phyloP scores from a whole-genome alignment of 768 basidiomycete genomes.

The Suillus spraguei region DNA sequence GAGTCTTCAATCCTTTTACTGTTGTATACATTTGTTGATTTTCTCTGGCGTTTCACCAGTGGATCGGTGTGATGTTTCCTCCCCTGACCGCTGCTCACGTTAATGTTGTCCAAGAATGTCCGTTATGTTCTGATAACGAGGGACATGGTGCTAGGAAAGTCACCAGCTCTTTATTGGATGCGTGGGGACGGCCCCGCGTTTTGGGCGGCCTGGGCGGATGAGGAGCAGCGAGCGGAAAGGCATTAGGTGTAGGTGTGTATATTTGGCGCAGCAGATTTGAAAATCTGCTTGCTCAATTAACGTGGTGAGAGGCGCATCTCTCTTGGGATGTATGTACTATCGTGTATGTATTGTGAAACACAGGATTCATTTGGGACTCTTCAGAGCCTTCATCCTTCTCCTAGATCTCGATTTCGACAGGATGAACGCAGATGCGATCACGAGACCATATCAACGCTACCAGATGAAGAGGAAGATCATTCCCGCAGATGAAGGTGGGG shows the following conservation, averaged over 20 bases:
- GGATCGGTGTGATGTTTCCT: conserved; percentile 58
- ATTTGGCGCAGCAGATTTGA: not conserved
- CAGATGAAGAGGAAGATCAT: not conserved
- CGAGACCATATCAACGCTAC: not conserved
- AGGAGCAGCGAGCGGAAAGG: conserved; percentile 45
- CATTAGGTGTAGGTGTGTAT: conserved; percentile 15
- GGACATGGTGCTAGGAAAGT: conserved; percentile 64
- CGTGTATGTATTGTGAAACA: not conserved
- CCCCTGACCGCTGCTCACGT: not conserved
- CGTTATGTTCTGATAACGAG: conserved; percentile 83
- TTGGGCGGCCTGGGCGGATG: conserved; percentile 77
- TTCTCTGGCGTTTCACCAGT: conserved; percentile 34
- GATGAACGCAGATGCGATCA: not conserved
- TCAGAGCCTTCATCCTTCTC: not conserved
- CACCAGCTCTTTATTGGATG: conserved; percentile 74
- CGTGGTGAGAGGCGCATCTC: not conserved
- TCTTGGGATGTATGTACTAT: conserved; percentile 2
- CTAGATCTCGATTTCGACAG: not conserved
- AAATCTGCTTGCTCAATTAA: not conserved
- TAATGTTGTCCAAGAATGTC: conserved; percentile 53
- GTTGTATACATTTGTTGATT: conserved; percentile 8
- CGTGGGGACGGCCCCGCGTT: conserved; percentile 67
- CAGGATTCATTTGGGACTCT: not conserved
- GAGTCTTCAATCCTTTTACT: conserved; percentile 39
- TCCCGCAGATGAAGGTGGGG: conserved; percentile 1